Base-by-base conservation (phyloP, 106 monocot species). In the Narthecium ossifragum region DNA sequence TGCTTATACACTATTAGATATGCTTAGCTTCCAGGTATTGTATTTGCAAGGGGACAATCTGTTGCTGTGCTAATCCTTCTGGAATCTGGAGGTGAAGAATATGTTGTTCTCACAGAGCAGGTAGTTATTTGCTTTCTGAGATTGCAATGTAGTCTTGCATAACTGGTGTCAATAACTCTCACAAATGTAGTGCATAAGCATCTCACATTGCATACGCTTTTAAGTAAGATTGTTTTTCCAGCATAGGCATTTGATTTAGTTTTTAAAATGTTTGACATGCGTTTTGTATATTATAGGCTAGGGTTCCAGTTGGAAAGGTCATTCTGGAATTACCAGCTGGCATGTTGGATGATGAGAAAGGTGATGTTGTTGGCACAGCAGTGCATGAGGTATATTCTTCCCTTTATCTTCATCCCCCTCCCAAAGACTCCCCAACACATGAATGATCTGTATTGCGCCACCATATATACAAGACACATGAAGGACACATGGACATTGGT, bases 301-400 rank as follows among this genome's bases (percentile, higher is more conserved):
- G 96, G 55, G 96, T 91, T 71, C 96, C 96, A 60, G 81, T 98
- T 77, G 96, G 96, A 56, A 86, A 75, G 49, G 55, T 70, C 37
- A 81, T 90, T 53, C 57, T 98, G 71, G 96, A 91, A 68, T 53
- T 98, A 69, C 96, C 96, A 59, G 96, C 96, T 67, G 96, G 96
- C 11, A 90, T 90, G 96, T 15, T 98, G 63, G 96, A 98, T 75
- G 90, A 81, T 58, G 83, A 79, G 14, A 64, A 65, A 59, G 78
- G 68, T 65, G 83, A 77, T 75, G 37, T 98, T 70, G 84, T 87
- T 73, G 87, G 90, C 34, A 84, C 87, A 31, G 90, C 96, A 71
- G 81, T 98, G 28, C 90, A 87, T 69, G 96, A 98, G 96, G 96
- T 98, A 60, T 46, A n/a, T 1, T 30, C n/a, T n/a, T 43, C 22